Percentiles rank a stretch among this genome's conserved stretches.
Evolutionary conservation across 2,329 filamentous ascomycete genomes (phyloP).

Genomic region (Phyllosticta citribraziliensis): DNA sequence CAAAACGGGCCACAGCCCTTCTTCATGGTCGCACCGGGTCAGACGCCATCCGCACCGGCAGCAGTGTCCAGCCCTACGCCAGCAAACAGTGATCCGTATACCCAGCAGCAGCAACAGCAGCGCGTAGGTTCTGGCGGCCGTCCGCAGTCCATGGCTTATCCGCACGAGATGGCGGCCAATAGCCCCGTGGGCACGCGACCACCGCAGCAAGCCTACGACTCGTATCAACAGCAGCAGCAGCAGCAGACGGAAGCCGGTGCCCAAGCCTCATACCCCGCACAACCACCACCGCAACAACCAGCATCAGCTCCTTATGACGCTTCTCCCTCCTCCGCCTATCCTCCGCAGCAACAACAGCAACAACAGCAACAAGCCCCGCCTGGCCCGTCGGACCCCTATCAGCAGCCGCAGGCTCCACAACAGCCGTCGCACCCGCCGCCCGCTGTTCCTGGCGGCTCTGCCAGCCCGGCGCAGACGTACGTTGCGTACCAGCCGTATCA

Average conservation of each 20-base stretch:
- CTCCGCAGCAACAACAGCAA: constrained; percentile 13
- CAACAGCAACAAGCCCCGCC: constrained; percentile 16
- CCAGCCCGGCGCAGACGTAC: constrained; percentile 1
- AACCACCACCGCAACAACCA: constrained; percentile 16
- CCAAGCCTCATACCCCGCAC: constrained; percentile 18
- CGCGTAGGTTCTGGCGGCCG: constrained; percentile 25
- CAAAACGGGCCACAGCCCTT: constrained; percentile 23
- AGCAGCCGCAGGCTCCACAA: constrained; percentile 16
- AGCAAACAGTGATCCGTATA: constrained; percentile 26
- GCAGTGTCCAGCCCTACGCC: constrained; percentile 15
- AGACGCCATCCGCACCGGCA: constrained; percentile 17
- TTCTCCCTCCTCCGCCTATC: constrained; percentile 11
- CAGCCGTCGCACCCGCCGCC: constrained; percentile 17
- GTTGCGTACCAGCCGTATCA: constrained; percentile 23
- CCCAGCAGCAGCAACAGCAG: constrained; percentile 20
- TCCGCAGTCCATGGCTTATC: constrained; percentile 28
- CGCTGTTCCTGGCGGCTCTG: constrained; percentile 9
- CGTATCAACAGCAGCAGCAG: constrained; percentile 14
- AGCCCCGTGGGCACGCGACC: constrained; percentile 35
- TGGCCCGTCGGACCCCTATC: constrained; percentile 10
- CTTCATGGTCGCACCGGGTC: constrained; percentile 26
- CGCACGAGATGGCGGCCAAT: constrained; percentile 38
- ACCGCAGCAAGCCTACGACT: constrained; percentile 18
- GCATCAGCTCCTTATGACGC: constrained; percentile 11
- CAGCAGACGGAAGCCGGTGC: constrained; percentile 16